A percentile compares a stretch with the other conserved stretches of the same genome.
phyloP scores from a whole-genome alignment of 768 basidiomycete genomes.

The Leccinum ochraceum region DNA sequence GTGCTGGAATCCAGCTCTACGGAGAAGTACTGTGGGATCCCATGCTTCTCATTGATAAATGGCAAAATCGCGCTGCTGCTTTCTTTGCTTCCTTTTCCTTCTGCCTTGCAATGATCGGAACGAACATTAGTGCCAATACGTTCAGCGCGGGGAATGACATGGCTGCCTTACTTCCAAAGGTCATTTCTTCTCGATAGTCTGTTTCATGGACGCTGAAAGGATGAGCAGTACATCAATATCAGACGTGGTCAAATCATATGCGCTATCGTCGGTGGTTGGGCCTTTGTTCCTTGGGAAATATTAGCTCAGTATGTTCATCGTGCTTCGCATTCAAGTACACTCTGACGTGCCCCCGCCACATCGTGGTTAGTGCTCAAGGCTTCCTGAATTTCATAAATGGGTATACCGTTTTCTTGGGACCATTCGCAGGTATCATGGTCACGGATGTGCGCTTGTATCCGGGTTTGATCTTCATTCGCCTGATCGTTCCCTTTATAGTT shows the following conservation, averaged over 20 bases:
- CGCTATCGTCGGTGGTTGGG: conserved; percentile 63
- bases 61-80: conserved; percentile 83
- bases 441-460: conserved; percentile 45
- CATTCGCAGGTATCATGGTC: conserved; percentile 77
- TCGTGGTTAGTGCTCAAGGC: conserved; percentile 47
- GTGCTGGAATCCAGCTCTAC: conserved; percentile 71
- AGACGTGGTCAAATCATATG: conserved; percentile 32
- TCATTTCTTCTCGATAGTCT: not conserved
- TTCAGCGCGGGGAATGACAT: conserved; percentile 82
- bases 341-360: too few relatives aligned
- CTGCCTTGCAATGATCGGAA: conserved; percentile 66
- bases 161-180: conserved; percentile 67
- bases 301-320: conserved; percentile 42
- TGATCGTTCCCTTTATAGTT: conserved; percentile 44
- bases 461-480: not conserved
- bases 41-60: conserved; percentile 68
- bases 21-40: conserved; percentile 77
- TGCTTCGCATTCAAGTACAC: not conserved
- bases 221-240: conserved; percentile 30
- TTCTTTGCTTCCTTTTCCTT: conserved; percentile 83
- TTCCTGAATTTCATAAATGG: conserved; percentile 82
- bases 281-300: conserved; percentile 82
- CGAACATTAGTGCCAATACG: conserved; percentile 79
- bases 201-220: conserved; percentile 5
- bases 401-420: conserved; percentile 85